Evolutionary conservation across 2,329 filamentous ascomycete genomes (phyloP).

Genomic region (Neospermospora avenae): DNA sequence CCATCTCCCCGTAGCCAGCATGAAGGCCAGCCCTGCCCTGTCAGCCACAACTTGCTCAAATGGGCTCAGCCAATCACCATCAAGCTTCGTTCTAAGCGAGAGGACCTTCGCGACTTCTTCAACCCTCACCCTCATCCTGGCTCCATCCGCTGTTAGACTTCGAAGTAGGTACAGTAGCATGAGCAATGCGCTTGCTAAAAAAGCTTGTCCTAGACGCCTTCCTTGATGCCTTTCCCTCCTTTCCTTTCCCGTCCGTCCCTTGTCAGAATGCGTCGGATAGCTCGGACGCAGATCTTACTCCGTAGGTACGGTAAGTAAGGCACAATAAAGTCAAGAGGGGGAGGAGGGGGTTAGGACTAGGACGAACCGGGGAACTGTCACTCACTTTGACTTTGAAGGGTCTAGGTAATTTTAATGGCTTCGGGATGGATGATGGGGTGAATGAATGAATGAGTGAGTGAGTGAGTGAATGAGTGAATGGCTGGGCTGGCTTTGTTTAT

Average conservation of each 20-base stretch:
- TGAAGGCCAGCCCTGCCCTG: too few relatives aligned
- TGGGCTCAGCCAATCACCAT: slow-evolving; percentile 5
- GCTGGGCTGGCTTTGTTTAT: background rate
- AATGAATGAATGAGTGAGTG: too few relatives aligned
- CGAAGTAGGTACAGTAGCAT: too few relatives aligned
- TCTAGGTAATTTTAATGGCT: too few relatives aligned
- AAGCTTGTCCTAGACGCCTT: background rate
- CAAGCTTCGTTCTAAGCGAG: background rate
- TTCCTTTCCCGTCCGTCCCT: too few relatives aligned
- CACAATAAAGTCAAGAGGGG: too few relatives aligned
- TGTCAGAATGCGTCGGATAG: background rate
- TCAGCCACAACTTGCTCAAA: slow-evolving; percentile 13
- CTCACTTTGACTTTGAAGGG: too few relatives aligned
- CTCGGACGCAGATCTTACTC: background rate
- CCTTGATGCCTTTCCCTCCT: too few relatives aligned
- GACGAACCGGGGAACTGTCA: background rate
- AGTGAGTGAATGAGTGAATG: background rate
- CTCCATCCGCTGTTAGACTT: too few relatives aligned
- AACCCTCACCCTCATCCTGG: background rate
- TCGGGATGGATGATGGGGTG: background rate
- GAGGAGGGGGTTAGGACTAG: background rate
- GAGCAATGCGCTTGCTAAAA: too few relatives aligned
- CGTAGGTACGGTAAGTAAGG: too few relatives aligned
- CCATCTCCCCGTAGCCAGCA: background rate
- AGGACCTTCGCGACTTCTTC: background rate